Base-by-base conservation (phyloP, 305 asterid species). In the Solanum chacoense region DNA sequence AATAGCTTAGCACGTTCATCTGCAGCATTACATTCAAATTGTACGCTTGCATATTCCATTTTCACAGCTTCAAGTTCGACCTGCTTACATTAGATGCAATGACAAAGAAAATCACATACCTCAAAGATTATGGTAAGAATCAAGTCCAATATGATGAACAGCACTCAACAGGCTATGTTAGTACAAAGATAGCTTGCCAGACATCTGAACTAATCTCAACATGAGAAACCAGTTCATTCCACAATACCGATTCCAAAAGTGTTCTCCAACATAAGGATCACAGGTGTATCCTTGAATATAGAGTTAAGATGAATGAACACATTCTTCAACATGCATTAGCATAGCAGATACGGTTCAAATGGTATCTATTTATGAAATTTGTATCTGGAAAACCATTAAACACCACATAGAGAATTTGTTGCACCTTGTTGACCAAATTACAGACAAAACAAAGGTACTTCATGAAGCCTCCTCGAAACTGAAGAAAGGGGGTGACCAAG, bases 1-100 rank as follows among this genome's bases (percentile, higher is more conserved):
- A 98, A 92, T 74, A 98, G 92, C 89, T 94, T 98, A 71, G 99
- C 96, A 20, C 99, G 97, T 90, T 98, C 99, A 94, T 98, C 99
- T 84, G 98, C 99, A 87, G 99, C 99, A 92, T 93, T 94, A 90
- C 99, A 98, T 93, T 96, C 99, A 91, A 98, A 88, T 89, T 94
- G 98, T 37, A 94, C 96, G 90, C 95, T 95, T 89, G 93, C 92
- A 90, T 92, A 96, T 90, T 95, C 98, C 55, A 92, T 89, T 92
- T 90, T 94, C 89, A 96, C 93, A 92, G 97, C 92, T 84, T 96
- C 94, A 90, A 98, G 97, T 93, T 94, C 98, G 88, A 87, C 98
- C 99, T 92, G 79, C 31, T 42, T 93, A 89, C 91, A 91, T 85
- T 86, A 78, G 73, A 86, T 63, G 79, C 75, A 76, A 91, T 90